These are phyloP conservation scores for Trebouxiophyceae sp. DNA, from an alignment of 163 green algal species.

Conservation along the genomic window DNA sequence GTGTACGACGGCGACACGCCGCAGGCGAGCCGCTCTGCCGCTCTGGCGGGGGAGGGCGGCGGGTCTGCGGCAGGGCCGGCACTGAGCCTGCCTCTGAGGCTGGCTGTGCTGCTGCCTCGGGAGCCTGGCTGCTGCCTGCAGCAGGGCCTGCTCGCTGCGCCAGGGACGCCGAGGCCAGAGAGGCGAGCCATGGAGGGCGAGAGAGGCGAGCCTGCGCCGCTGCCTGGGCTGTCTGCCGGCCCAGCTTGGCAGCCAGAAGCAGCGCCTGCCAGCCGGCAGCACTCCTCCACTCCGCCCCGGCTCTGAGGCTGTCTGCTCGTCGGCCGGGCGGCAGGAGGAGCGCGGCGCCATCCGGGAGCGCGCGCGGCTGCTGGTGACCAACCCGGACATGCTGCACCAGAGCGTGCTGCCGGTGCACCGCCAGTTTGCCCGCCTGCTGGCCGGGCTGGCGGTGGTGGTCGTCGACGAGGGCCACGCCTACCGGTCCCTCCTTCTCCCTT, in stretches of 20 bases:
- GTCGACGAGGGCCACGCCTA: conserved; percentile 89
- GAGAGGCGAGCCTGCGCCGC: too few relatives aligned
- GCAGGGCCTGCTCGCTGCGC: too few relatives aligned
- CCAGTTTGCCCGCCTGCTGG: conserved; percentile 64
- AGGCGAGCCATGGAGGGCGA: too few relatives aligned
- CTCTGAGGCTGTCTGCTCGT: not conserved
- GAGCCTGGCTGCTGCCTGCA: too few relatives aligned
- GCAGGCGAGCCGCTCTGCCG: conserved; percentile 3
- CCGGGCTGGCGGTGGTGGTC: conserved; percentile 73
- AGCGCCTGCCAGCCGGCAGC: not conserved
- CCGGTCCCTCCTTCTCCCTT: conserved; percentile 12
- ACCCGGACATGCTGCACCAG: conserved; percentile 96
- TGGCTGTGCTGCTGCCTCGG: too few relatives aligned
- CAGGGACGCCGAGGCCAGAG: too few relatives aligned
- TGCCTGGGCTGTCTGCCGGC: not conserved
- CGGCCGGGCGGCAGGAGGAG: conserved; percentile 14
- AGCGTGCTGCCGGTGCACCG: conserved; percentile 69
- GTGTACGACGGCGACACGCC: conserved; percentile 88
- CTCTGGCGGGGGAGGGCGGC: not conserved
- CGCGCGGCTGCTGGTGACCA: conserved; percentile 84
- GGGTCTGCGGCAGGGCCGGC: too few relatives aligned
- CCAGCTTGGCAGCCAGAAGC: not conserved
- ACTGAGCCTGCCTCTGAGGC: too few relatives aligned
- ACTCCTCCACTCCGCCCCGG: not conserved
- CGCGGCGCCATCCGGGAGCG: conserved; percentile 37